A percentile compares a stretch with the other conserved stretches of the same genome.
Conservation (phyloP, 441 rosid genomes). For the Adansonia gregorii region DNA sequence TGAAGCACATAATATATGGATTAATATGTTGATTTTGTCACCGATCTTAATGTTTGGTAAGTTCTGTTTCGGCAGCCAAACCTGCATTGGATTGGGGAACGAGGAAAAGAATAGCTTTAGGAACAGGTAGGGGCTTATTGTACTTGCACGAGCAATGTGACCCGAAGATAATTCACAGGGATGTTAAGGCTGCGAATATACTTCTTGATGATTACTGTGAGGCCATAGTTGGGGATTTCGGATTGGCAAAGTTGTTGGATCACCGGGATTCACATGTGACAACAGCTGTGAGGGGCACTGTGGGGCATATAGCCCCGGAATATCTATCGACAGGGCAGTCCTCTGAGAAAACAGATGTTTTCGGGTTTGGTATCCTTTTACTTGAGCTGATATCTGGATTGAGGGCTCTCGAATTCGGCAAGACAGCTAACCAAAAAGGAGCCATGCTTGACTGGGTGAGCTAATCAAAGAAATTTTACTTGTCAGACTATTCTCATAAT, state of each 20-base stretch:
- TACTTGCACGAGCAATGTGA: constrained; percentile 85
- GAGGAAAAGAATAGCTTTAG: constrained; percentile 81
- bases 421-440: constrained; percentile 80
- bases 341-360: constrained; percentile 94
- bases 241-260: constrained; percentile 87
- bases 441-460: constrained; percentile 90
- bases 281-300: constrained; percentile 92
- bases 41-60: background rate
- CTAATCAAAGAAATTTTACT: background rate
- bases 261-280: constrained; percentile 88
- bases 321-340: constrained; percentile 93
- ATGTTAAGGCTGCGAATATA: constrained; percentile 93
- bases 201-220: constrained; percentile 82
- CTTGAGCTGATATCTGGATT: constrained; percentile 82
- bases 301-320: constrained; percentile 92
- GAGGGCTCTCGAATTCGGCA: constrained; percentile 84
- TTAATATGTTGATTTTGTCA: background rate
- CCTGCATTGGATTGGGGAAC: constrained; percentile 85
- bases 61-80: constrained; percentile 51
- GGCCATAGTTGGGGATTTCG: constrained; percentile 92
- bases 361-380: constrained; percentile 88
- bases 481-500: background rate
- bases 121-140: constrained; percentile 85
- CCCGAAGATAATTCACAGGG: constrained; percentile 85
- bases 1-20: background rate